Evolutionary conservation across 2,329 filamentous ascomycete species (phyloP).

Genomic region (Cladobotryum protrusum): DNA sequence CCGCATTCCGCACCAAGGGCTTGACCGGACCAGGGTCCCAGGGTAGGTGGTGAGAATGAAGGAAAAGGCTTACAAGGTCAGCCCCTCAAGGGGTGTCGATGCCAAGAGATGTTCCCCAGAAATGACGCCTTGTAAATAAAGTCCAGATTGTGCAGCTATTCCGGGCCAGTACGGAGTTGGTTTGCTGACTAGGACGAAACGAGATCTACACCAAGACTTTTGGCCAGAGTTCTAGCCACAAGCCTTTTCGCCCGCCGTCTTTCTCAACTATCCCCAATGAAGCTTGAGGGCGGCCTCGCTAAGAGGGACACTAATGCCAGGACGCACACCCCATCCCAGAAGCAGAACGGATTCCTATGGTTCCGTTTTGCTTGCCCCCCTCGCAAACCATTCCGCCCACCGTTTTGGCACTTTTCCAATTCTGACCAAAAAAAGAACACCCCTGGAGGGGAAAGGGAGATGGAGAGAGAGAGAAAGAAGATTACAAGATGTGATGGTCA

Average conservation of each 20-base stretch:
- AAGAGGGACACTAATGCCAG: too few species aligned
- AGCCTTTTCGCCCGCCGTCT: neutral
- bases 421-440: too few species aligned
- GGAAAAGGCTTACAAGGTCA: neutral
- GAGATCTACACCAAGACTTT: constrained; percentile 6
- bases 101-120: constrained; percentile 3
- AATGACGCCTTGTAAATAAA: neutral
- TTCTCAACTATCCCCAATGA: too few species aligned
- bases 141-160: constrained; percentile 8
- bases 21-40: too few species aligned
- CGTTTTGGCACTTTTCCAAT: too few species aligned
- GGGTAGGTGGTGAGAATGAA: too few species aligned
- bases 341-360: neutral
- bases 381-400: too few species aligned
- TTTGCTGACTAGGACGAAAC: constrained; percentile 5
- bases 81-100: neutral
- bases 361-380: constrained; percentile 9
- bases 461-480: neutral
- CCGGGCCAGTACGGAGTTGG: neutral
- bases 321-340: too few species aligned
- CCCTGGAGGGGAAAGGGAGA: too few species aligned
- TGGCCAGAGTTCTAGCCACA: neutral
- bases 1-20: neutral
- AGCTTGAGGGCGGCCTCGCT: too few species aligned
- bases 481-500: neutral